Evolutionary conservation across 163 green algal species (phyloP).

Genomic region (Prototheca cutis): DNA sequence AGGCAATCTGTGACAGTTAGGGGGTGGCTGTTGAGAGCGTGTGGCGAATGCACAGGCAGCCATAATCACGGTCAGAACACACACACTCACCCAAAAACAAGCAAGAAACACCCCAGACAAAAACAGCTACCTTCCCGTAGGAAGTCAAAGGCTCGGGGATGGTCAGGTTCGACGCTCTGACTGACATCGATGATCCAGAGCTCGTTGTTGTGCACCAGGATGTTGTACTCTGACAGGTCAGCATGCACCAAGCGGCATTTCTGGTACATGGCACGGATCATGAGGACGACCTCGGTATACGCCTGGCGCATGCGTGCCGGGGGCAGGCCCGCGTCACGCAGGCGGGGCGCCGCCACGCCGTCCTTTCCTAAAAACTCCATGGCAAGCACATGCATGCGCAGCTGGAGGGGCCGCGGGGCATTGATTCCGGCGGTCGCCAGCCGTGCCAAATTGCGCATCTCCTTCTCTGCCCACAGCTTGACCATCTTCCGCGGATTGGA

Average conservation of each 20-base stretch:
- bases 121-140: conserved; percentile 69
- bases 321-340: conserved; percentile 74
- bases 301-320: conserved; percentile 44
- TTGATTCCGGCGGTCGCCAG: conserved; percentile 64
- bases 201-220: conserved; percentile 87
- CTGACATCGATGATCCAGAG: conserved; percentile 95
- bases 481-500: conserved; percentile 99
- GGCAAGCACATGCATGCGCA: conserved; percentile 89
- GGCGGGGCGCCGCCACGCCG: conserved; percentile 76
- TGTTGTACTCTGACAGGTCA: conserved; percentile 96
- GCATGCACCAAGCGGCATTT: conserved; percentile 91
- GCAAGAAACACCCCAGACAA: no score
- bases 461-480: conserved; percentile 98
- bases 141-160: conserved; percentile 95
- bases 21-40: background rate
- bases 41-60: no score
- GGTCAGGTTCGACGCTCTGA: conserved; percentile 95
- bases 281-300: conserved; percentile 66
- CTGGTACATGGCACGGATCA: conserved; percentile 79
- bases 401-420: conserved; percentile 62
- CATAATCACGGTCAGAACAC: no score
- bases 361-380: conserved; percentile 87
- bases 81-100: no score
- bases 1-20: conserved; percentile 26
- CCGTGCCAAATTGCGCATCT: conserved; percentile 90